Base-by-base conservation (phyloP, 163 green algal genomes). In the Volvox carteri region DNA sequence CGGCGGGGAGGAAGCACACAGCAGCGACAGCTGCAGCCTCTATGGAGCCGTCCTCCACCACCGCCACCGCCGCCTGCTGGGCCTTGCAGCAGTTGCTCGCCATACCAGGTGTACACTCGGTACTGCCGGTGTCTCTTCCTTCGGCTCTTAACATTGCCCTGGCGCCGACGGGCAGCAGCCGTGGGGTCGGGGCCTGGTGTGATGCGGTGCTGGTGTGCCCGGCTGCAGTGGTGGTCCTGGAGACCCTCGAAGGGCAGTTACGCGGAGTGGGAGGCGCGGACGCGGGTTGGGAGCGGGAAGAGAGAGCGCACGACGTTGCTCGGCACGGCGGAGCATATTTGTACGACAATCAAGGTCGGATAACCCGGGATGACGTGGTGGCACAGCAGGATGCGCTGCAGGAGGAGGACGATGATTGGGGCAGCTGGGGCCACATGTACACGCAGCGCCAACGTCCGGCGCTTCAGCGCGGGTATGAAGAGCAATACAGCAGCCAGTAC, bases 71-170 rank as follows among this genome's bases (percentile, higher is more conserved):
- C n/a, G n/a, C n/a, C n/a, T n/a, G 23, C 37, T 75, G 56, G 78
- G 41, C 28, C 7, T 39, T 86, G 23, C 78, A 86, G 56, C 56
- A n/a, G 78, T 39, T 86, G 78, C 30, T 58, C 18, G 23, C 41
- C 33, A 25, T 86, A 1, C 25, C 16, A 1, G 78, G 58, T 1
- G 56, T 56, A 12, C 39, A 60, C 18, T 2, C 39, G 23, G 28
- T 86, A 7, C 56, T 86, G 54, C 39, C 78, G 4, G 78, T 86
- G 28, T 37, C 37, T 37, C 23, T 75, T 37, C 78, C 78, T 0
- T 86, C 56, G 54, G 78, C 56, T 14, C 25, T 86, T 8, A 75
- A 14, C 39, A 21, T 74, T 2, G 78, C 78, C 4, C 78, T 86
- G 54, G 78, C 12, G 37, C 56, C 78, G 4, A 6, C 33, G 16